Percentiles rank a stretch among this genome's conserved stretches.
phyloP scores from a whole-genome alignment of 257 asterid genomes.

The Fraxinus cuspidata region DNA sequence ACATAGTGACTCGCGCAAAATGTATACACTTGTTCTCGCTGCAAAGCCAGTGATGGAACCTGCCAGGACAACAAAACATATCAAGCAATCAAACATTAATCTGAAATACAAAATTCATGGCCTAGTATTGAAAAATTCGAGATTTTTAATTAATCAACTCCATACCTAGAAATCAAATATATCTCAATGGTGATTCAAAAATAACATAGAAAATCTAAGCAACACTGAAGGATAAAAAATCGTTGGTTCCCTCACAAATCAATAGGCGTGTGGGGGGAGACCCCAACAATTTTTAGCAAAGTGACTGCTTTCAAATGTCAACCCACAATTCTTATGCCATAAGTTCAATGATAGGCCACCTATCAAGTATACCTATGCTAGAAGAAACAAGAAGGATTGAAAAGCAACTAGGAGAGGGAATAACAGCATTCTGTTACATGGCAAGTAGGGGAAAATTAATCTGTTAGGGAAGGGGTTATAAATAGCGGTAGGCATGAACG shows the following conservation, averaged over 20 bases:
- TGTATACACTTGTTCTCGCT: conserved; percentile 22
- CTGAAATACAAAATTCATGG: conserved; percentile 11
- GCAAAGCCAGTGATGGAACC: conserved; percentile 23
- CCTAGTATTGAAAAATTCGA: conserved; percentile 3
- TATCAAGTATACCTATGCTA: too few species aligned
- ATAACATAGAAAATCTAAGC: neutral
- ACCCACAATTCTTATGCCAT: neutral
- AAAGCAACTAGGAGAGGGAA: too few species aligned
- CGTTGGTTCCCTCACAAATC: neutral
- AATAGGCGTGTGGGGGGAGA: conserved; percentile 3
- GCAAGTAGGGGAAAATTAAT: too few species aligned
- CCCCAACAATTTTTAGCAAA: neutral
- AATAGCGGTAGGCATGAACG: too few species aligned
- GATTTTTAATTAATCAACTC: neutral
- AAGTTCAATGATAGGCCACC: neutral
- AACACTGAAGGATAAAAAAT: neutral
- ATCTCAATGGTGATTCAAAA: neutral
- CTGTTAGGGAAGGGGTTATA: too few species aligned
- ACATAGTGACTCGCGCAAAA: conserved; percentile 49
- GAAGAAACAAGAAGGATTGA: too few species aligned
- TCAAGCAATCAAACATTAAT: conserved; percentile 2
- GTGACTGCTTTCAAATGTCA: neutral
- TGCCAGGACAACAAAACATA: conserved; percentile 18
- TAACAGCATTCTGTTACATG: too few species aligned
- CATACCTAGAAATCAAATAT: neutral